A percentile compares a stretch with the other conserved stretches of the same genome.
Evolutionary conservation across 257 asterid species (phyloP).

Genomic region (Solanum peruvianum): DNA sequence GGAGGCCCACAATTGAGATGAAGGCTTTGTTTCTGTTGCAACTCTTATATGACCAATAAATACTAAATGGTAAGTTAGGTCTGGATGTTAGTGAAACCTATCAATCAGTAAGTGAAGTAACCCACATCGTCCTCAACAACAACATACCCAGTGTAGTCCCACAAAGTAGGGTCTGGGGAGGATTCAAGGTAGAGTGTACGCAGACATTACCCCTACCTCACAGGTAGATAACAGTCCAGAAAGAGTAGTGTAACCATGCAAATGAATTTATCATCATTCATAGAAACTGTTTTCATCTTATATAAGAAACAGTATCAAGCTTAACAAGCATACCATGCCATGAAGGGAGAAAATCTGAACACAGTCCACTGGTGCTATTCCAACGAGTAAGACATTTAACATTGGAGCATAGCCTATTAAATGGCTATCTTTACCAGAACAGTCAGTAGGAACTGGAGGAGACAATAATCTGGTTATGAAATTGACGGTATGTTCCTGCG

Average conservation of each 20-base stretch:
- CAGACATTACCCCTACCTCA: not conserved
- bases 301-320: not conserved
- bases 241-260: not conserved
- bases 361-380: constrained; percentile 86
- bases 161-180: not conserved
- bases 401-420: constrained; percentile 78
- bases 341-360: constrained; percentile 93
- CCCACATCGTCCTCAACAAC: not conserved
- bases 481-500: constrained; percentile 83
- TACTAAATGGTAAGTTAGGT: not conserved
- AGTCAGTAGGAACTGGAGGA: constrained; percentile 64
- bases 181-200: not conserved
- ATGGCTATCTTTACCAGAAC: constrained; percentile 58
- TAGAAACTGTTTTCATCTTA: not conserved
- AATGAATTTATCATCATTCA: not conserved
- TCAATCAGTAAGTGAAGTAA: not conserved
- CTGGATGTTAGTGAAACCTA: not conserved
- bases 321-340: constrained; percentile 59
- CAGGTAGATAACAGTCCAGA: not conserved
- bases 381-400: constrained; percentile 85
- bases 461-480: constrained; percentile 80
- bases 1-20: not conserved
- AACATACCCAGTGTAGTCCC: not conserved
- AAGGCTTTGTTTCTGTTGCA: not conserved
- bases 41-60: not conserved